Evolutionary conservation across 2,329 filamentous ascomycete genomes (phyloP).

Genomic region (Alternaria metachromatica): DNA sequence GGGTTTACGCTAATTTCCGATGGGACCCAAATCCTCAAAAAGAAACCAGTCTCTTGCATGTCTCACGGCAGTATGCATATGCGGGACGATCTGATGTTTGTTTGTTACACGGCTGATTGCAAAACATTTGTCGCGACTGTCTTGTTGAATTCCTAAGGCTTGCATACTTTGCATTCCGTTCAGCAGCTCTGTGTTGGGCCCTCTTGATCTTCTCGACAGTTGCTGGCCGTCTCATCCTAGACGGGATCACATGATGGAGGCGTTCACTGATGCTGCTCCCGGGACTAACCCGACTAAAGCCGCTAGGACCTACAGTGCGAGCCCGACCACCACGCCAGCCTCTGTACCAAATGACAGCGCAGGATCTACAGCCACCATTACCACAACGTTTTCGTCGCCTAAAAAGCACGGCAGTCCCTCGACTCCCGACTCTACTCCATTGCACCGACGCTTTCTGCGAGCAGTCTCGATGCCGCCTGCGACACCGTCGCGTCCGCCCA

Average conservation of each 20-base stretch:
- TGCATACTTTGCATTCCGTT: background rate
- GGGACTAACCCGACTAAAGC: background rate
- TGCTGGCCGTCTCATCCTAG: background rate
- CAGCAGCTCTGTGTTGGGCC: background rate
- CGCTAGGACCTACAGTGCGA: conserved; percentile 6
- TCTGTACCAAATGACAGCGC: conserved; percentile 9
- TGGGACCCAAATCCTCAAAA: conserved; percentile 1
- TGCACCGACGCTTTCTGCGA: conserved; percentile 22
- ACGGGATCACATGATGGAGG: conserved; percentile 14
- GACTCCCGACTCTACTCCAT: conserved; percentile 8
- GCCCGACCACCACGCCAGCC: conserved; percentile 5
- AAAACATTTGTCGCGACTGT: conserved; percentile 18
- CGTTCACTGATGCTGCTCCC: conserved; percentile 11
- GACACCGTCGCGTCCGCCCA: conserved; percentile 23
- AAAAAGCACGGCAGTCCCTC: conserved; percentile 4
- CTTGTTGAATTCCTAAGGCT: background rate
- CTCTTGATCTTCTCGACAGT: background rate
- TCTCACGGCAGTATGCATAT: conserved; percentile 29
- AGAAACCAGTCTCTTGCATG: conserved; percentile 15
- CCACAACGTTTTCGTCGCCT: conserved; percentile 5
- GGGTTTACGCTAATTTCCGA: conserved; percentile 2
- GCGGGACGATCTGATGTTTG: conserved; percentile 20
- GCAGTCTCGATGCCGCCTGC: conserved; percentile 25
- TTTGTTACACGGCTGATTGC: conserved; percentile 35
- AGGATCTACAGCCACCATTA: conserved; percentile 9